These are phyloP conservation scores for Piloderma croceum DNA, from an alignment of 768 basidiomycete genomes.

Conservation along the genomic window DNA sequence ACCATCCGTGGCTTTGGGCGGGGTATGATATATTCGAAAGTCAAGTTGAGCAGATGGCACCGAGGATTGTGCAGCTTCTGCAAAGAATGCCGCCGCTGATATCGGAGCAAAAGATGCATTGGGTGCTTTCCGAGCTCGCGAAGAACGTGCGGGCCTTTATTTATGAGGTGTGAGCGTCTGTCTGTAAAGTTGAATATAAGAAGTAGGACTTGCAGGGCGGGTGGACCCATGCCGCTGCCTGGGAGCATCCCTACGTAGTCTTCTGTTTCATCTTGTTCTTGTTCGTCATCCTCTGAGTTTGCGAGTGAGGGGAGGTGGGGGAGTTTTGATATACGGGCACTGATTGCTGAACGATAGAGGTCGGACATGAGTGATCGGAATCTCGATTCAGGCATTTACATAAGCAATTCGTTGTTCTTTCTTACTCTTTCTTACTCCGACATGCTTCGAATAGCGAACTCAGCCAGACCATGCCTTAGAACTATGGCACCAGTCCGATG, in stretches of 20 bases:
- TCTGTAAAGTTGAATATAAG: constrained; percentile 3
- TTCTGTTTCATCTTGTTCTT: constrained; percentile 47
- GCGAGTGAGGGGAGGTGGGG: constrained; percentile 46
- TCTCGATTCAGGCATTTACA: no score
- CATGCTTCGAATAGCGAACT: no score
- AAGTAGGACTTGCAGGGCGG: constrained; percentile 48
- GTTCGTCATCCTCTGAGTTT: constrained; percentile 38
- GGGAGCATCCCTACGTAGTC: constrained; percentile 61
- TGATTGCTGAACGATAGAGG: constrained; percentile 72
- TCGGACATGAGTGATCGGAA: constrained; percentile 51
- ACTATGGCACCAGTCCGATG: no score
- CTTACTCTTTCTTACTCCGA: no score
- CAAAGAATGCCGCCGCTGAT: constrained; percentile 72
- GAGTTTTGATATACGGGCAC: constrained; percentile 70
- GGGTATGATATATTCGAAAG: constrained; percentile 79
- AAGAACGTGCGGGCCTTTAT: constrained; percentile 29
- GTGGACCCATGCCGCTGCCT: constrained; percentile 53
- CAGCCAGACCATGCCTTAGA: no score
- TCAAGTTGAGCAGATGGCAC: constrained; percentile 59
- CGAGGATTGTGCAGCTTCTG: constrained; percentile 71
- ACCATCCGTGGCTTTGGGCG: constrained; percentile 47
- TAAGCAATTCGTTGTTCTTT: no score
- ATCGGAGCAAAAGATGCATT: constrained; percentile 71
- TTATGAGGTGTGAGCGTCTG: no score
- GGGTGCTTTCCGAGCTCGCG: constrained; percentile 25